Conservation (phyloP, 352 stramenopile genomes). For the Saprolegnia diclina region DNA sequence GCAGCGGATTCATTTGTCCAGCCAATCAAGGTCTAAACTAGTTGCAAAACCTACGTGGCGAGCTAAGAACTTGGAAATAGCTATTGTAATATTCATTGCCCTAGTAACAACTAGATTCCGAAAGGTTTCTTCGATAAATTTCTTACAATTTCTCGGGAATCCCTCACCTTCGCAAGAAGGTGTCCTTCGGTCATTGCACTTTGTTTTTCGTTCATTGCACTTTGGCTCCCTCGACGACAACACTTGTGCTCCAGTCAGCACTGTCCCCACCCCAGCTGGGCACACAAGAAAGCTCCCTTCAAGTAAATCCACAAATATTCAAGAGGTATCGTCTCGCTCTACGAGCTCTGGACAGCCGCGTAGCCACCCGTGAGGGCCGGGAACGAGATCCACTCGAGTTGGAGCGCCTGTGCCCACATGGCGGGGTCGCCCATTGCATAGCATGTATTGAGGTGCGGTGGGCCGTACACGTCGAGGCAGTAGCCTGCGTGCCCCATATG, state of each 20-base stretch:
- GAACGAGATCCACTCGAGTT: constrained; percentile 18
- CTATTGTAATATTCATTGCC: background rate
- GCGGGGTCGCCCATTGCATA: background rate
- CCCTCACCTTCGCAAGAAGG: background rate
- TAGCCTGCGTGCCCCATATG: constrained; percentile 45
- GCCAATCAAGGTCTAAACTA: too few species aligned
- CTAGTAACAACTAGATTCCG: constrained; percentile 11
- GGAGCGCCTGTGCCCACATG: background rate
- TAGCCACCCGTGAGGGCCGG: background rate
- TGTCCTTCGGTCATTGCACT: background rate
- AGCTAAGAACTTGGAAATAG: background rate
- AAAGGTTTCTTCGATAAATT: constrained; percentile 30
- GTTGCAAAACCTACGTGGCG: too few species aligned
- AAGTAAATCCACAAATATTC: too few species aligned
- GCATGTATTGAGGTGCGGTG: background rate
- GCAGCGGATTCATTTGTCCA: too few species aligned
- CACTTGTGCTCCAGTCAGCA: background rate
- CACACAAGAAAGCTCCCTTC: too few species aligned
- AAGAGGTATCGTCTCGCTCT: background rate
- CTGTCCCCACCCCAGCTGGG: too few species aligned
- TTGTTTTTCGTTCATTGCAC: background rate
- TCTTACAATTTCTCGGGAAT: constrained; percentile 30
- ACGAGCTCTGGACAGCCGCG: background rate
- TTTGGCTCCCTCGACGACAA: background rate
- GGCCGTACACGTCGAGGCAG: constrained; percentile 40